Conservation (phyloP, 169 alveolate genomes). For the Plasmodium falciparum region DNA sequence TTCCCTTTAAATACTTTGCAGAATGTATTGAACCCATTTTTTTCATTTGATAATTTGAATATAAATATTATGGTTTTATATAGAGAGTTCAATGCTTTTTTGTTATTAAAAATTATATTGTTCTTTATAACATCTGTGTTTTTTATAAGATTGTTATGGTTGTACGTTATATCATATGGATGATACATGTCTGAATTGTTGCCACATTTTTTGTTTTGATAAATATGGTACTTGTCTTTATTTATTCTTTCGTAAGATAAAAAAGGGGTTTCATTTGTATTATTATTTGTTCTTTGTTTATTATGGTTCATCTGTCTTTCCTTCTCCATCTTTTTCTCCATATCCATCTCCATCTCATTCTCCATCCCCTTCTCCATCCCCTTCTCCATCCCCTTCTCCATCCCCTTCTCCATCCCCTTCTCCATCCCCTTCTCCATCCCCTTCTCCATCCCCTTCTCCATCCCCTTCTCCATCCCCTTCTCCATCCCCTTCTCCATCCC, state of each 20-base stretch:
- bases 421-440: too few species aligned
- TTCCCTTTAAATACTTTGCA: constrained; percentile 63
- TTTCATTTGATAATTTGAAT: constrained; percentile 63
- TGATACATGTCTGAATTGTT: too few species aligned
- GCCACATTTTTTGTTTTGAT: too few species aligned
- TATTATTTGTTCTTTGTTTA: neutral
- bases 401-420: neutral
- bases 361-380: too few species aligned
- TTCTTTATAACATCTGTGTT: neutral
- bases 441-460: too few species aligned
- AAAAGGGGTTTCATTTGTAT: neutral
- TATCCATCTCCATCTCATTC: too few species aligned
- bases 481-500: neutral
- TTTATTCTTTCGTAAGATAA: neutral
- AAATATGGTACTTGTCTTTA: constrained; percentile 1
- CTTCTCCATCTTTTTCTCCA: neutral
- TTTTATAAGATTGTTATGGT: neutral
- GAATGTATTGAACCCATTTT: constrained; percentile 70
- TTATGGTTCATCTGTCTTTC: neutral
- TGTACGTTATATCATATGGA: neutral
- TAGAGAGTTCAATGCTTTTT: neutral
- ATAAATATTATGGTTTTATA: constrained; percentile 64
- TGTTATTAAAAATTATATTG: neutral
- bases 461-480: neutral
- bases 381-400: neutral